A percentile compares a stretch with the other conserved stretches of the same genome.
These are phyloP conservation scores for Neoscytalidium dimidiatum DNA, from an alignment of 2,329 filamentous ascomycete species.

Conservation along the genomic window DNA sequence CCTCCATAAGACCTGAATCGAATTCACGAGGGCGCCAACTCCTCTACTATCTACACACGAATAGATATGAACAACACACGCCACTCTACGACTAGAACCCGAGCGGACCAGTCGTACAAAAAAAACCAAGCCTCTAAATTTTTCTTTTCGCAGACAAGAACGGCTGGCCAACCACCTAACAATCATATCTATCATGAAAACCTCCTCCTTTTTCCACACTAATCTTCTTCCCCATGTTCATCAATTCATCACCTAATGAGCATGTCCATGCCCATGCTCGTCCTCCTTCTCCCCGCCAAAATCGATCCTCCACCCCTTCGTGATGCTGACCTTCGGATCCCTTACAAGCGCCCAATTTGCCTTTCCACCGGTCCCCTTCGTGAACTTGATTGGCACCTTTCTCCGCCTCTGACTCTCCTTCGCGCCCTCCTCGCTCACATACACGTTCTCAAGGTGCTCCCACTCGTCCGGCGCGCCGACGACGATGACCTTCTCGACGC, in stretches of 20 bases:
- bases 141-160: background rate
- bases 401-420: conserved; percentile 45
- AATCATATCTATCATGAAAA: background rate
- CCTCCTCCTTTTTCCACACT: background rate
- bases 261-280: background rate
- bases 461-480: conserved; percentile 76
- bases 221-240: background rate
- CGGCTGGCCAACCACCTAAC: no score
- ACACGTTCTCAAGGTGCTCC: conserved; percentile 64
- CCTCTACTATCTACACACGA: no score
- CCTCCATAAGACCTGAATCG: no score
- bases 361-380: conserved; percentile 53
- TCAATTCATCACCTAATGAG: background rate
- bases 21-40: no score
- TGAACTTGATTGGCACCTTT: conserved; percentile 62
- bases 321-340: conserved; percentile 63
- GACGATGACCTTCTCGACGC: conserved; percentile 81
- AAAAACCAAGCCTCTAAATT: no score
- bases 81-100: no score
- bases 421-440: conserved; percentile 63
- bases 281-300: conserved; percentile 38
- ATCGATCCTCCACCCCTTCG: conserved; percentile 64
- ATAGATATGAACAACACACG: no score
- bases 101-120: no score
- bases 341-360: conserved; percentile 66